Evolutionary conservation across 495 filamentous ascomycete species (phyloP), one percentile per base, ranked within the genome.

Genomic region (Trichoderma gamsii): DNA sequence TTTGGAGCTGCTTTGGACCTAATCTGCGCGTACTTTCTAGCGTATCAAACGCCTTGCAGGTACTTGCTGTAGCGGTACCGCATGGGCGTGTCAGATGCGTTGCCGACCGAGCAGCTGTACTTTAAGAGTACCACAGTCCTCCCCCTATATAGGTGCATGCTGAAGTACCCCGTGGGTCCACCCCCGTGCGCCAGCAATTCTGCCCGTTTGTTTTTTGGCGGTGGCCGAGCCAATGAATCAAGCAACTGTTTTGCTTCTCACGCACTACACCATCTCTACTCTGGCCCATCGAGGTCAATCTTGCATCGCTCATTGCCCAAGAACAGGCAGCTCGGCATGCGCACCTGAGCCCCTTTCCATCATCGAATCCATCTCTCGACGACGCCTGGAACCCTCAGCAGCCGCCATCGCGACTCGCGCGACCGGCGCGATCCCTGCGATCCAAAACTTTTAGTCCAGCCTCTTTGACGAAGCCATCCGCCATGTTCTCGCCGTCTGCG

Each of bases 401-500:
- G 56, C 56, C 35, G 56, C 56, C 56, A 29, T 61, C 56, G 56
- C 56, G 56, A 61, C 56, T 61, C 56, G 56, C 56, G 56, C 56
- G 56, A 23, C 56, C 56, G 56, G 56, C 56, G 56, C 56, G 56
- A 32, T 61, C 56, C 43, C 70, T 27, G 68, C 46, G 11, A 56
- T 41, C 70, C 18, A 38, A n/a, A 49, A 49, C n/a, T 44, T 59
- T 41, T 65, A 43, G 61, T 12, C 56, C 41, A 68, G 41, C 41
- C 61, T 65, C 69, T 71, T 63, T 29, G 66, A 66, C 69, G 64
- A 64, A n/a, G n/a, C 4, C 27, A 65, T 38, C 65, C 73, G 80
- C 71, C 72, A 91, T 91, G 89, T 90, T 90, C 74, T 85, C 87
- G 41, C 81, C 87, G 68, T 75, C 84, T 66, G 72, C 79, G 67